These are phyloP conservation scores for Taxillus chinensis DNA, from an alignment of 164 flowering plant genomes.

Conservation along the genomic window DNA sequence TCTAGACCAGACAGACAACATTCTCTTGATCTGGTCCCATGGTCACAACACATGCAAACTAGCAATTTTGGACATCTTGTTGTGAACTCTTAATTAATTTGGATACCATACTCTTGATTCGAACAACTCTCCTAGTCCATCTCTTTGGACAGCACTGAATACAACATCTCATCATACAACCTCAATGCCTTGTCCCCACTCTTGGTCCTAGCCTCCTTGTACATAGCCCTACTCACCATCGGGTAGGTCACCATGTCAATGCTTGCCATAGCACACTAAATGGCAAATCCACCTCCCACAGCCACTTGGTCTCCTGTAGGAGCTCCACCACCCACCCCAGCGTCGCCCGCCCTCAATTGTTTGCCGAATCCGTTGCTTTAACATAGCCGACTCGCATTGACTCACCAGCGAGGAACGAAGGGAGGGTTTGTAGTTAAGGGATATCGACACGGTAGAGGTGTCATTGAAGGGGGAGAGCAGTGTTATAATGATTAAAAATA, in stretches of 20 bases:
- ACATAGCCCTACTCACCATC: conserved; percentile 51
- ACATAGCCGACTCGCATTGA: conserved; percentile 92
- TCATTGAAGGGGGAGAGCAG: no score
- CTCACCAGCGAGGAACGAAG: conserved; percentile 62
- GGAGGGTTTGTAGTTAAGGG: conserved; percentile 26
- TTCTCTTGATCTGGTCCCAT: no score
- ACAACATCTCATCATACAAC: conserved; percentile 86
- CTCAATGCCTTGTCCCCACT: conserved; percentile 61
- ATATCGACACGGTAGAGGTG: no score
- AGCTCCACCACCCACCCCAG: conserved; percentile 73
- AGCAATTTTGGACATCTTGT: no score
- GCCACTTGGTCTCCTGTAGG: conserved; percentile 46
- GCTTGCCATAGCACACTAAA: conserved; percentile 68
- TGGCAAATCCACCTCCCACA: conserved; percentile 53
- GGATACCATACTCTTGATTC: no score
- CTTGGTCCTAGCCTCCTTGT: conserved; percentile 31
- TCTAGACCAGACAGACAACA: no score
- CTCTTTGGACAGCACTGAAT: conserved; percentile 80
- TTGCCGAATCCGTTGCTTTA: conserved; percentile 50
- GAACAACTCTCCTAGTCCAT: conserved; percentile 40
- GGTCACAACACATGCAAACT: no score
- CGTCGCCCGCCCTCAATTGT: conserved; percentile 69
- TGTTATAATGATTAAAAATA: no score
- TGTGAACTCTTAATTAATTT: no score
- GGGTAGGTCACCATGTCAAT: conserved; percentile 83